phyloP scores from a whole-genome alignment of 352 stramenopile species.

The Pythium graminicola region DNA sequence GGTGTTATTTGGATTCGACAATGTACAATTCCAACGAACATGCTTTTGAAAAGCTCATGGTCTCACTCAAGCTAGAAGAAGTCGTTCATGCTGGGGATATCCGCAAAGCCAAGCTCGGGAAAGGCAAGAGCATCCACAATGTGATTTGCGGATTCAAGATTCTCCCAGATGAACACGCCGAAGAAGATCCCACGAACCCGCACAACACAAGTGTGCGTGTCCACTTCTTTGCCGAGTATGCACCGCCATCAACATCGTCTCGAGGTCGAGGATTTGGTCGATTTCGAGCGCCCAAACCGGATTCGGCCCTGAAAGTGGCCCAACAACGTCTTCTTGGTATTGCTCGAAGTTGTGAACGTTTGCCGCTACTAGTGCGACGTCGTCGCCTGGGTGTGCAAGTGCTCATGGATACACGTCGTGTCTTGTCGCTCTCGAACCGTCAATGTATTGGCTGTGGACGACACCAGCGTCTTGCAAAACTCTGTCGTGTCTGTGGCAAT shows the following conservation, averaged over 20 bases:
- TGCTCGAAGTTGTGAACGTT: slow-evolving; percentile 10
- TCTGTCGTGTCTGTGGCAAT: slow-evolving; percentile 53
- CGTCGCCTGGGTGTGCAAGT: slow-evolving; percentile 51
- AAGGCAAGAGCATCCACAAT: not conserved
- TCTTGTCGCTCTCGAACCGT: slow-evolving; percentile 34
- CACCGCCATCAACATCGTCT: not conserved
- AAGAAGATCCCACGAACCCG: not conserved
- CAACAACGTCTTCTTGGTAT: slow-evolving; percentile 6
- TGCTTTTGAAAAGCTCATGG: slow-evolving; percentile 14
- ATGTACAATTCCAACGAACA: not conserved
- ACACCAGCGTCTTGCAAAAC: slow-evolving; percentile 29
- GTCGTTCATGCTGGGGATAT: not conserved
- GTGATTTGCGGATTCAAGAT: slow-evolving; percentile 10
- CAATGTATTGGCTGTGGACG: slow-evolving; percentile 53
- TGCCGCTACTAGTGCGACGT: slow-evolving; percentile 43
- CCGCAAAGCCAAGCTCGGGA: not conserved
- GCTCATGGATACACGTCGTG: slow-evolving; percentile 30
- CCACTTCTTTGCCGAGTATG: slow-evolving; percentile 16
- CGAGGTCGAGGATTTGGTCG: not conserved
- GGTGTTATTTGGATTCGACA: slow-evolving; percentile 17
- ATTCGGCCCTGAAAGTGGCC: not conserved
- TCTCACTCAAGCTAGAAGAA: slow-evolving; percentile 6
- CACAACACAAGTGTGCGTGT: not conserved
- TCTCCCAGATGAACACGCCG: not conserved
- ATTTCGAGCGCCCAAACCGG: not conserved